Conservation (phyloP, 129 eudicot species). For the Flaveria trinervia region DNA sequence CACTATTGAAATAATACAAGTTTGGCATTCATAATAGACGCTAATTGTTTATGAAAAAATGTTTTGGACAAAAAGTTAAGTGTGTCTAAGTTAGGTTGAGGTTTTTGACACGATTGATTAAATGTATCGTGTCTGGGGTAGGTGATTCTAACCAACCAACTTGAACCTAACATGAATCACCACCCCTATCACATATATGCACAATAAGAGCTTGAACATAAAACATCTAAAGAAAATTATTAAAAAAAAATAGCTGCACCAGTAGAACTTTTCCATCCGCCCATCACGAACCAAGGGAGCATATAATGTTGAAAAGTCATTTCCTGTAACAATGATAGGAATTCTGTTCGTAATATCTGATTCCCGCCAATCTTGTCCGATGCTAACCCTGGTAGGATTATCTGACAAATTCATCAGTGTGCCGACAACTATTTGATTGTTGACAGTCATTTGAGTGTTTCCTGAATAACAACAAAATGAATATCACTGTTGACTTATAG, state of each 20-base stretch:
- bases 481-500: not conserved
- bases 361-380: slow-evolving; percentile 93
- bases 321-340: slow-evolving; percentile 93
- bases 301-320: slow-evolving; percentile 84
- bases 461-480: slow-evolving; percentile 48
- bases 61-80: too few relatives aligned
- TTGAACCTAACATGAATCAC: not conserved
- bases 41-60: too few relatives aligned
- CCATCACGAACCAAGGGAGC: slow-evolving; percentile 99
- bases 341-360: slow-evolving; percentile 73
- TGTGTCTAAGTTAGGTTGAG: not conserved
- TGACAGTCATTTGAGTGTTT: slow-evolving; percentile 96
- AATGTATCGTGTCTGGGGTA: not conserved
- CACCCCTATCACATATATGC: not conserved
- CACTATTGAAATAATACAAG: too few relatives aligned
- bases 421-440: slow-evolving; percentile 96
- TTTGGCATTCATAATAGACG: too few relatives aligned
- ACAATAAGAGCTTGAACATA: slow-evolving; percentile 7
- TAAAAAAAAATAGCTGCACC: slow-evolving; percentile 43
- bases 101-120: not conserved
- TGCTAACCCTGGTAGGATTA: slow-evolving; percentile 95
- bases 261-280: slow-evolving; percentile 95
- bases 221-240: not conserved
- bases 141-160: slow-evolving; percentile 5
- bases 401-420: slow-evolving; percentile 91